Percentiles rank a stretch among this genome's conserved stretches.
Conservation (phyloP, 306 rosid genomes). For the Delonix regia region DNA sequence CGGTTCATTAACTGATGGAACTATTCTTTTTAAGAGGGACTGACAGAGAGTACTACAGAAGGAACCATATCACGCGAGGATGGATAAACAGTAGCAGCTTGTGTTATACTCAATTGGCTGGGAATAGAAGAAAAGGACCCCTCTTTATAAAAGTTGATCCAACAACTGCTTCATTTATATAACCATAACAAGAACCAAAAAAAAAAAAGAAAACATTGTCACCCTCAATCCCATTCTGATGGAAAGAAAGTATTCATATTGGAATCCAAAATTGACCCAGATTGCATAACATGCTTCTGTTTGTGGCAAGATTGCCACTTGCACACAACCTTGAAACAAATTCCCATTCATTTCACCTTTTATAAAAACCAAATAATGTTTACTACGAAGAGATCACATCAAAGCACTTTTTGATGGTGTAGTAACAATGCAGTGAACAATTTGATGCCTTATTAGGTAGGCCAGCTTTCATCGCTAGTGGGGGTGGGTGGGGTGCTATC, state of each 20-base stretch:
- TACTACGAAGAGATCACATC: not conserved
- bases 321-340: not conserved
- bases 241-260: not conserved
- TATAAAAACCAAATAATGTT: not conserved
- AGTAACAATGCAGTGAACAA: not conserved
- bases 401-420: not conserved
- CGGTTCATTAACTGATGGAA: not conserved
- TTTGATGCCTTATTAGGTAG: not conserved
- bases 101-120: not conserved
- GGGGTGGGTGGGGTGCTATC: not conserved
- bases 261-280: not conserved
- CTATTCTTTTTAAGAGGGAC: not conserved
- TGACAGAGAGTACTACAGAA: not conserved
- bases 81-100: no score
- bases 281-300: not conserved
- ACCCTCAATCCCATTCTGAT: not conserved
- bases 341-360: not conserved
- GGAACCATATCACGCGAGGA: conserved; percentile 1
- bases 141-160: conserved; percentile 1
- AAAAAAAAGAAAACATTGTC: no score
- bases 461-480: not conserved
- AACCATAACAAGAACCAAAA: not conserved
- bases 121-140: conserved; percentile 13
- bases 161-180: not conserved
- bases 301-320: not conserved